Evolutionary conservation across 495 filamentous ascomycete genomes (phyloP).

Genomic region (Aspergillus baeticus): DNA sequence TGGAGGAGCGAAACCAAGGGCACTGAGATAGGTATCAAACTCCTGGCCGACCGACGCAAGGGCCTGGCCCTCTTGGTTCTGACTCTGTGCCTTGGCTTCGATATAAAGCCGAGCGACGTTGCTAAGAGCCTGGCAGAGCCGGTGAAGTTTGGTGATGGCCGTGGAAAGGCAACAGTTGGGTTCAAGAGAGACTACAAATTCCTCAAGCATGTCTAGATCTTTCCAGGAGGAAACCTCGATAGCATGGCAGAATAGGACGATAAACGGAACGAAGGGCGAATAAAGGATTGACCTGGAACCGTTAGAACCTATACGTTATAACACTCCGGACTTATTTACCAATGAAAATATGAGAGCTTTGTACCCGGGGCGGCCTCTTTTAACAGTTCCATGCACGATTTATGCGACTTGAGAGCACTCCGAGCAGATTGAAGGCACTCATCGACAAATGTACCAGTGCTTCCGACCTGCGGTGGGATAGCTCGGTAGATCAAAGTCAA

Average conservation of each 20-base stretch:
- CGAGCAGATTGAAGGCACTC: slow-evolving; percentile 63
- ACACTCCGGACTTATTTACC: slow-evolving; percentile 38
- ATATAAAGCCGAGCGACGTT: slow-evolving; percentile 62
- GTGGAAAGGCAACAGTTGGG: slow-evolving; percentile 51
- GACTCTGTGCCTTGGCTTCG: slow-evolving; percentile 53
- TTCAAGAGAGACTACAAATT: slow-evolving; percentile 57
- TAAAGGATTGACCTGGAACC: slow-evolving; percentile 59
- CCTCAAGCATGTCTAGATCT: slow-evolving; percentile 52
- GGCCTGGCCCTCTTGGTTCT: slow-evolving; percentile 37
- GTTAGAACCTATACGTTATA: slow-evolving; percentile 1
- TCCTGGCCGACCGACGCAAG: slow-evolving; percentile 54
- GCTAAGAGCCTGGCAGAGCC: slow-evolving; percentile 59
- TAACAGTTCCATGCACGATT: slow-evolving; percentile 47
- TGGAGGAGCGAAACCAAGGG: slow-evolving; percentile 59
- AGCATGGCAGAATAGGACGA: slow-evolving; percentile 68
- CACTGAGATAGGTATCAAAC: slow-evolving; percentile 64
- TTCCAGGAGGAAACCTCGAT: slow-evolving; percentile 45
- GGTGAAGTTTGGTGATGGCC: slow-evolving; percentile 57
- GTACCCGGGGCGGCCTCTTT: slow-evolving; percentile 43
- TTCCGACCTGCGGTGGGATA: slow-evolving; percentile 45
- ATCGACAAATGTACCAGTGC: slow-evolving; percentile 48
- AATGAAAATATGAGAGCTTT: slow-evolving; percentile 60
- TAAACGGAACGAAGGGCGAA: slow-evolving; percentile 67
- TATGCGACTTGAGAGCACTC: slow-evolving; percentile 51
- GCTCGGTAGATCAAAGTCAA: slow-evolving; percentile 63